Conservation (phyloP, 2,329 filamentous ascomycete species). For the Alternaria alternata region DNA sequence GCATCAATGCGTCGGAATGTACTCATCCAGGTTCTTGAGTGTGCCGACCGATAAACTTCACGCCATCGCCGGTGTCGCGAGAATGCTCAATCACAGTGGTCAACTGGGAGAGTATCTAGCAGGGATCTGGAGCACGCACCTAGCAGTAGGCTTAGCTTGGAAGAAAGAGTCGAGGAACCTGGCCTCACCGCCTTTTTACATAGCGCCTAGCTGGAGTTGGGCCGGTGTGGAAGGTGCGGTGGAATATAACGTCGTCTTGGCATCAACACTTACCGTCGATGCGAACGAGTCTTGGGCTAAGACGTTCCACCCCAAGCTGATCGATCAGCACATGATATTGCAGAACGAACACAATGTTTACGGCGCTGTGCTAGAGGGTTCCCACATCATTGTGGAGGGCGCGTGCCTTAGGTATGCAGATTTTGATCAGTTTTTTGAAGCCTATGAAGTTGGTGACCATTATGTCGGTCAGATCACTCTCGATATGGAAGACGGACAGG, state of each 20-base stretch:
- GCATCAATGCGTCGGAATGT: too few relatives aligned
- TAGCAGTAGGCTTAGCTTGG: background rate
- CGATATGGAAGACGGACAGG: too few relatives aligned
- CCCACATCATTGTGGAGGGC: background rate
- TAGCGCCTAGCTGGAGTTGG: background rate
- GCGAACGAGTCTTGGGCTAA: too few relatives aligned
- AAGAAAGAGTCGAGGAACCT: rapidly evolving
- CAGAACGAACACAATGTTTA: background rate
- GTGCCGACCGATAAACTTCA: background rate
- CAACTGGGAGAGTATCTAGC: background rate
- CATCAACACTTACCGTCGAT: too few relatives aligned
- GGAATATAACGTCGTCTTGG: too few relatives aligned
- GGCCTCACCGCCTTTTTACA: background rate
- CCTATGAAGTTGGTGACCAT: too few relatives aligned
- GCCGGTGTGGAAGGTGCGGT: background rate
- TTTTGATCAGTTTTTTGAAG: too few relatives aligned
- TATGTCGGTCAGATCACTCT: too few relatives aligned
- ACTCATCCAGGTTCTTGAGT: background rate
- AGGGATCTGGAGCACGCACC: background rate
- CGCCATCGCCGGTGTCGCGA: background rate
- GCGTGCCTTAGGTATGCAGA: too few relatives aligned
- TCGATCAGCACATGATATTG: background rate
- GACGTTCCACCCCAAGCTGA: too few relatives aligned
- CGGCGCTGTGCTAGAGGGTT: background rate
- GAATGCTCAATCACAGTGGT: background rate